Evolutionary conservation across 345 rosid species (phyloP), one percentile per base, ranked within the genome.

Genomic region (Passiflora organensis): DNA sequence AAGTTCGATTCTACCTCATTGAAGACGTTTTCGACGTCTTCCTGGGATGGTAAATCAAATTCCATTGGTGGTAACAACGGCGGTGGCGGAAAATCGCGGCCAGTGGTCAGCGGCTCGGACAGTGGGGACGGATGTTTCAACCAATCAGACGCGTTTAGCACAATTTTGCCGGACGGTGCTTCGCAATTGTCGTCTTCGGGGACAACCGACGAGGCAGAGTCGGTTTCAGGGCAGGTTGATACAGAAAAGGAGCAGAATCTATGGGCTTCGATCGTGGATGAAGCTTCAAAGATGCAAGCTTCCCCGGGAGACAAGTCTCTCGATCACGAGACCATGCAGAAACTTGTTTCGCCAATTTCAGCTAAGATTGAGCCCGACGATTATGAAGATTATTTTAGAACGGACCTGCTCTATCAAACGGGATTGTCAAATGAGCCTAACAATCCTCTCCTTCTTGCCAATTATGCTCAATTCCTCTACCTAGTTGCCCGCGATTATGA

Each of bases 391-490:
- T 82, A 84, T 68, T 69, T 70, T 48, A 79, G 65, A 73, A 86
- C 96, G 47, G 89, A 84, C 67, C 70, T 84, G 48, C 32, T 68
- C 0, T 93, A 93, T 17, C 85, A 75, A 68, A 72, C 68, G 0
- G 81, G 77, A 9, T 48, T 93, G 48, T 59, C 73, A 36, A 79
- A 76, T 19, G 95, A 93, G 45, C 89, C 95, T 47, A 64, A 69
- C 16, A 81, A 86, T 64, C 42, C 94, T 59, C 82, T 93, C 5
- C 80, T 93, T 0, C 87, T 93, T 1, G 80, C 87, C 48, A 93
- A 93, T 64, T 93, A 80, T 24, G 99, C 99, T 16, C 91, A 93
- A 56, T 93, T 89, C 76, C 91, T 93, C 63, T 77, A 63, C 86
- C 69, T 80, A 51, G 89, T 93, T 23, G 76, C 80, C n/a, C 87